phyloP scores from a whole-genome alignment of 805 yeast genomes.

The Sugiyamaella valdiviana region DNA sequence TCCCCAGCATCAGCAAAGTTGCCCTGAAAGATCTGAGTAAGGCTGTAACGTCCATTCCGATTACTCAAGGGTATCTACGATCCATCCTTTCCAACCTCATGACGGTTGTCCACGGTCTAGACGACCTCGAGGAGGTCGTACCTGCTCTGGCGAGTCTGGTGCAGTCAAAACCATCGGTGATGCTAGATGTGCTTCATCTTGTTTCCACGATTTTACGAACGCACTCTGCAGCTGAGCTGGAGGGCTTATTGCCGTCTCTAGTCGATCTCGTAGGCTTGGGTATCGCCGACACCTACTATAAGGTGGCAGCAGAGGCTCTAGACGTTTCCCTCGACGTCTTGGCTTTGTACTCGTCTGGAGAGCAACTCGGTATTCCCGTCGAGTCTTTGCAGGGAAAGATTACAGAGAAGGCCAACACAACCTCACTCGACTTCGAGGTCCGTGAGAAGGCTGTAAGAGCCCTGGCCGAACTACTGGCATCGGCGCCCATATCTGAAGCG shows the following conservation, averaged over 20 bases:
- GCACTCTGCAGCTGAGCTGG: slow-evolving; percentile 7
- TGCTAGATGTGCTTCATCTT: slow-evolving; percentile 14
- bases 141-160: slow-evolving; percentile 5
- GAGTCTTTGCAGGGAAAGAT: slow-evolving; percentile 25
- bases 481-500: slow-evolving; percentile 21
- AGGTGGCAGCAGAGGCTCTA: slow-evolving; percentile 33
- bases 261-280: slow-evolving; percentile 30
- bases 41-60: slow-evolving; percentile 3
- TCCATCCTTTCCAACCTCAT: slow-evolving; percentile 9
- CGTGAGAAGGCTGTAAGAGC: slow-evolving; percentile 34
- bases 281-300: slow-evolving; percentile 33
- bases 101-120: slow-evolving; percentile 7
- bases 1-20: slow-evolving; percentile 10
- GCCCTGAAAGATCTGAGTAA: slow-evolving; percentile 11
- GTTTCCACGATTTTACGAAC: slow-evolving; percentile 11
- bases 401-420: slow-evolving; percentile 30
- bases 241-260: slow-evolving; percentile 11
- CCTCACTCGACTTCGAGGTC: slow-evolving; percentile 35
- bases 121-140: slow-evolving; percentile 7
- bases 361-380: slow-evolving; percentile 10
- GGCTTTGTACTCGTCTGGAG: neutral
- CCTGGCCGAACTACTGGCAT: slow-evolving; percentile 26
- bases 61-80: slow-evolving; percentile 7
- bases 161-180: slow-evolving; percentile 9
- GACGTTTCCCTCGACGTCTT: slow-evolving; percentile 27